phyloP scores from a whole-genome alignment of 1,284 basidiomycete species.

The Ganoderma resinaceum region DNA sequence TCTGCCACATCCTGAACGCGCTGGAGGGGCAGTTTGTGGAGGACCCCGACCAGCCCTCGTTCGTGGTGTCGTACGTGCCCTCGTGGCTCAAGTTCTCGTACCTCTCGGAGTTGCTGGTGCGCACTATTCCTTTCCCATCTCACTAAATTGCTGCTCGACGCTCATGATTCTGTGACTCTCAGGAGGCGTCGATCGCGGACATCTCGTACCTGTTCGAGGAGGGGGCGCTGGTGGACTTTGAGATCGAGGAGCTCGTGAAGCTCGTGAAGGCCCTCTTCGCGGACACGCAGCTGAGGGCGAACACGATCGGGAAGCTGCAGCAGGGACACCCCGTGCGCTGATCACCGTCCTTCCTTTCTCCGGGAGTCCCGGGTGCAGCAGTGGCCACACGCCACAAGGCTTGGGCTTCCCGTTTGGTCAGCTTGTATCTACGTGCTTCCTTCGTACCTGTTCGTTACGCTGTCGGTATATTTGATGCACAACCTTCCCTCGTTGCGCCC shows the following conservation, averaged over 20 bases:
- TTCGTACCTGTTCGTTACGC: not conserved
- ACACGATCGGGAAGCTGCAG: constrained; percentile 78
- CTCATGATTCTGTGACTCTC: constrained; percentile 24
- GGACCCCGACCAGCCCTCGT: constrained; percentile 69
- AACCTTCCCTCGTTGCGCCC: not conserved
- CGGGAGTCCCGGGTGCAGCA: not conserved
- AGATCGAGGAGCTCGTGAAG: constrained; percentile 81
- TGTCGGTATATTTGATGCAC: not conserved
- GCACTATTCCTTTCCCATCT: constrained; percentile 40
- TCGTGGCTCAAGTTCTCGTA: constrained; percentile 97
- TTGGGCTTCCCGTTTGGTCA: not conserved
- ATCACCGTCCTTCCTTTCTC: constrained; percentile 16
- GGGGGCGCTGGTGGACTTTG: constrained; percentile 92
- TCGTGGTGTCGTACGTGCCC: constrained; percentile 80
- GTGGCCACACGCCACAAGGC: not conserved
- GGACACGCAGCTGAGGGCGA: constrained; percentile 84
- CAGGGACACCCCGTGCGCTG: constrained; percentile 56
- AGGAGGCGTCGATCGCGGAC: constrained; percentile 95
- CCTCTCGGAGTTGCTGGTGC: constrained; percentile 86
- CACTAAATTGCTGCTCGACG: constrained; percentile 10
- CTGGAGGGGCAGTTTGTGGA: constrained; percentile 85
- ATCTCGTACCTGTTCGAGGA: constrained; percentile 94
- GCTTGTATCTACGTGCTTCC: not conserved
- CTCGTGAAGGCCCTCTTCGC: constrained; percentile 91
- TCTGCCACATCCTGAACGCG: constrained; percentile 81